Evolutionary conservation across 83 land plant species (phyloP).

Genomic region (Picea engelmannii): DNA sequence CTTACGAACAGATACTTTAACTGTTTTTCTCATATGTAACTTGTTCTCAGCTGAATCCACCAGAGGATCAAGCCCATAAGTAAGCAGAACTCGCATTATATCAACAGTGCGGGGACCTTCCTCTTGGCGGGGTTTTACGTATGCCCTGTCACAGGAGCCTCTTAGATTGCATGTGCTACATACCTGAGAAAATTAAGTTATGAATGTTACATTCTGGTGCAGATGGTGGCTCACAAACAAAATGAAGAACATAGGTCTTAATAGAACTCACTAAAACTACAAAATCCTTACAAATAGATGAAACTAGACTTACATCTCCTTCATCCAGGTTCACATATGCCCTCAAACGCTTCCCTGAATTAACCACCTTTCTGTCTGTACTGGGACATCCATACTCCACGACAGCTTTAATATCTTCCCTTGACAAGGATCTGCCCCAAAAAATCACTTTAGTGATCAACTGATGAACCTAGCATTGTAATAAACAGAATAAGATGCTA

Average conservation of each 20-base stretch:
- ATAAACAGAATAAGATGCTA: neutral
- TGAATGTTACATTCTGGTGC: neutral
- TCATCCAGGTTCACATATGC: conserved; percentile 54
- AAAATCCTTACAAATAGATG: too few species aligned
- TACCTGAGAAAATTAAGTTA: conserved; percentile 38
- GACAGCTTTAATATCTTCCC: conserved; percentile 38
- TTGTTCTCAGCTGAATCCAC: conserved; percentile 24
- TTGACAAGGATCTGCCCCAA: conserved; percentile 49
- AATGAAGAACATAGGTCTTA: neutral
- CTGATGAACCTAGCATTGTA: neutral
- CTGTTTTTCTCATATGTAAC: conserved; percentile 14
- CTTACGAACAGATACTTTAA: conserved; percentile 43
- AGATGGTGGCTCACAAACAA: neutral
- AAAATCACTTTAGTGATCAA: neutral
- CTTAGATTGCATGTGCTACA: conserved; percentile 59
- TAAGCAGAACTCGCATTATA: conserved; percentile 47
- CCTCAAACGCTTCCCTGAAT: conserved; percentile 72
- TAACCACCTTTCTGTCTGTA: conserved; percentile 51
- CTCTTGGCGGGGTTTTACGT: conserved; percentile 28
- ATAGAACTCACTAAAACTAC: too few species aligned
- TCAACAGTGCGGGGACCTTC: conserved; percentile 62
- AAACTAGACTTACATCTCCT: conserved; percentile 49
- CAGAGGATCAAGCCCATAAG: conserved; percentile 46
- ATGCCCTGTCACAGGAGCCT: conserved; percentile 72
- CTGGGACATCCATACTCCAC: conserved; percentile 65